phyloP scores from a whole-genome alignment of 2,329 filamentous ascomycete genomes.

The Tolypocladium paradoxum region DNA sequence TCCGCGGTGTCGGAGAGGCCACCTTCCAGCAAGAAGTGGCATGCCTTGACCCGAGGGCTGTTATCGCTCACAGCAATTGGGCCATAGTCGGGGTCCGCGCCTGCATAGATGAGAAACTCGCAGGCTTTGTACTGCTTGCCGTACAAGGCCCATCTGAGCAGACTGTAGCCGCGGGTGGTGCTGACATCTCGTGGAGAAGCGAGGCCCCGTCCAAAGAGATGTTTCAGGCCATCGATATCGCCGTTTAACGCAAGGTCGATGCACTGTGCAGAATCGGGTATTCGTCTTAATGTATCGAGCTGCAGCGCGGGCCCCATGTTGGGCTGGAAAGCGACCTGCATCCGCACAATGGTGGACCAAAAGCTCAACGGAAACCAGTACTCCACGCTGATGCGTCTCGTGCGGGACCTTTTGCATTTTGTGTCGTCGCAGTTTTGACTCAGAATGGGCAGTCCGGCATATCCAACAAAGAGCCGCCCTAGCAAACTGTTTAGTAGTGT shows the following conservation, averaged over 20 bases:
- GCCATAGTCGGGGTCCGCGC: conserved; percentile 18
- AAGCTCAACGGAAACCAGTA: conserved; percentile 21
- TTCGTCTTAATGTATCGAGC: conserved; percentile 9
- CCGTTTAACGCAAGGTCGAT: no score
- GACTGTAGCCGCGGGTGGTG: conserved; percentile 17
- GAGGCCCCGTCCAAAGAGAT: conserved; percentile 15
- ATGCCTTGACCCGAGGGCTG: no score
- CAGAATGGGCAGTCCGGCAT: no score
- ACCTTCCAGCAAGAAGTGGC: no score
- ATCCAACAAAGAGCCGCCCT: no score
- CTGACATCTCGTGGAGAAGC: conserved; percentile 22
- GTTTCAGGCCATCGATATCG: conserved; percentile 11
- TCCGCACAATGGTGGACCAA: conserved; percentile 16
- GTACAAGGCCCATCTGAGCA: conserved; percentile 22
- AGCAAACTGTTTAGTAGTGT: no score
- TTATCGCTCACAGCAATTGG: no score
- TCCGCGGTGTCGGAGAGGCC: no score
- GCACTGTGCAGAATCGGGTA: no score
- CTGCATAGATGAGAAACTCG: conserved; percentile 15
- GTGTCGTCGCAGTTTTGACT: no score
- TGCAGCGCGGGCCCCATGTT: conserved; percentile 14
- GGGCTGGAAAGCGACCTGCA: conserved; percentile 12
- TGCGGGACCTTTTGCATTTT: no score
- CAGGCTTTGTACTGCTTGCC: conserved; percentile 19
- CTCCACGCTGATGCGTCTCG: conserved; percentile 9